Conservation (phyloP, 2,329 filamentous ascomycete species). For the Penicillium sp. region DNA sequence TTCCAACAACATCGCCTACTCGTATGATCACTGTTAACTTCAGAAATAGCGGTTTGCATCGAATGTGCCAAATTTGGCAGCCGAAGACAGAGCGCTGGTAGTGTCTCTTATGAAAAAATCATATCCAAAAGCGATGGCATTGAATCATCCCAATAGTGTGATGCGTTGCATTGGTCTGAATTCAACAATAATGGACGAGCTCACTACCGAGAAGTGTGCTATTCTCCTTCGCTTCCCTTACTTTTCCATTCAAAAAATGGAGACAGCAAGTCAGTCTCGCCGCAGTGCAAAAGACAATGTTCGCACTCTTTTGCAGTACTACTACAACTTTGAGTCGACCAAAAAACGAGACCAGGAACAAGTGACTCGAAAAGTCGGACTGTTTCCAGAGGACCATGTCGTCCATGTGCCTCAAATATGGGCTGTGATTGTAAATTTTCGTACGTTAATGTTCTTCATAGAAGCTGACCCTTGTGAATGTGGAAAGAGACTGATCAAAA, state of each 20-base stretch:
- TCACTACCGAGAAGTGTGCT: conserved; percentile 4
- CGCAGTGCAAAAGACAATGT: not conserved
- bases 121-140: not conserved
- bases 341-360: not conserved
- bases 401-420: not conserved
- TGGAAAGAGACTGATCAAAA: not conserved
- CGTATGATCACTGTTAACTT: not conserved
- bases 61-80: conserved; percentile 1
- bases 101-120: conserved; percentile 3
- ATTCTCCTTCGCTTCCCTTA: conserved; percentile 3
- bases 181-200: not conserved
- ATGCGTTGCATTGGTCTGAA: conserved; percentile 5
- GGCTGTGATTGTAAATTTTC: not conserved
- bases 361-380: not conserved
- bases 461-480: not conserved
- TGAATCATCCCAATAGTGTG: not conserved
- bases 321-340: not conserved
- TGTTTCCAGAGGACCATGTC: not conserved
- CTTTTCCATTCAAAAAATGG: not conserved
- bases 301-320: not conserved
- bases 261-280: not conserved
- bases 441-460: not conserved
- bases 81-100: conserved; percentile 8
- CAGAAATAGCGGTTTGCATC: conserved; percentile 8
- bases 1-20: not conserved